phyloP scores from a whole-genome alignment of 805 yeast species.

The Myxozyma neglecta region DNA sequence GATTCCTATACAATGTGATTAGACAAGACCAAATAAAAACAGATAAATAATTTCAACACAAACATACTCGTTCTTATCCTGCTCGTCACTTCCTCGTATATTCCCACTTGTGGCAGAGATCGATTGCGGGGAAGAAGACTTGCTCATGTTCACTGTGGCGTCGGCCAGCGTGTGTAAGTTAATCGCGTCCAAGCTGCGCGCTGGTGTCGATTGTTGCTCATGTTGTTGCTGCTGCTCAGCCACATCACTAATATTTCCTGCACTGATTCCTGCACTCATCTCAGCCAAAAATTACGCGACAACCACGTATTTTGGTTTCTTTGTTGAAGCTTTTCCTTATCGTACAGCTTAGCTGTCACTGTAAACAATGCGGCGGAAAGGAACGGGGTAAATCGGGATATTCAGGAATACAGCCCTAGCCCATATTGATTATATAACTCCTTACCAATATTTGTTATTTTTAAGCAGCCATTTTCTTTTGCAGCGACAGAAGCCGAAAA shows the following conservation, averaged over 20 bases:
- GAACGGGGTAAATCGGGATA: slow-evolving; percentile 1
- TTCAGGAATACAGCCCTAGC: slow-evolving; percentile 4
- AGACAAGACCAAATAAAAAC: background rate
- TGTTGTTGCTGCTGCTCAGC: background rate
- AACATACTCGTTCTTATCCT: background rate
- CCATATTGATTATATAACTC: background rate
- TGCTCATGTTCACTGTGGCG: slow-evolving; percentile 12
- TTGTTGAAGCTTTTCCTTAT: no score
- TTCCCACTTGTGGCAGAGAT: background rate
- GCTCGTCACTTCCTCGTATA: background rate
- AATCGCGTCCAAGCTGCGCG: slow-evolving; percentile 11
- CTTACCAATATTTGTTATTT: background rate
- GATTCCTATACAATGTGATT: background rate
- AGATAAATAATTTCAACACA: background rate
- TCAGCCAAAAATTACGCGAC: background rate
- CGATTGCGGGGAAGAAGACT: background rate
- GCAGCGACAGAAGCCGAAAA: background rate
- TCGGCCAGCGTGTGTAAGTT: slow-evolving; percentile 22
- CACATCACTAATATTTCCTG: background rate
- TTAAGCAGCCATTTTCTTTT: background rate
- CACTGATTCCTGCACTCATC: background rate
- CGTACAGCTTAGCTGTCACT: background rate
- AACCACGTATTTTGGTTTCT: background rate
- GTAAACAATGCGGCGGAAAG: slow-evolving; percentile 6
- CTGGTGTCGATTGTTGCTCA: background rate